Percentiles rank a stretch among this genome's conserved stretches.
Conservation (phyloP, 2,329 filamentous ascomycete species). For the Colletotrichum tofieldiae region DNA sequence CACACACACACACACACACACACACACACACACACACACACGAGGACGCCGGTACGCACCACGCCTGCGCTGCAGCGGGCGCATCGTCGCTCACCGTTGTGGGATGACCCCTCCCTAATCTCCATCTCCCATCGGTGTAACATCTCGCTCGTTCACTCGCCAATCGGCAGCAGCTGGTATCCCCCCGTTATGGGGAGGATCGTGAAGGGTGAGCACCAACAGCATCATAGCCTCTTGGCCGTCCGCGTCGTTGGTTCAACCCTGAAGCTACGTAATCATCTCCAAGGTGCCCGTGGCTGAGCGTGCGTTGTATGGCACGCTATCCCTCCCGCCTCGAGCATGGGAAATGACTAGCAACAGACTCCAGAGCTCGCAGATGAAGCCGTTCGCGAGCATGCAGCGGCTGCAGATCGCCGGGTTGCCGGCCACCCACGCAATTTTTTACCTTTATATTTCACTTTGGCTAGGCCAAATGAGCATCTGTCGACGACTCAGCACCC, state of each 20-base stretch:
- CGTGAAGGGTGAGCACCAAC: conserved; percentile 23
- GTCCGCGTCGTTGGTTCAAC: conserved; percentile 27
- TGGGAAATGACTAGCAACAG: conserved; percentile 33
- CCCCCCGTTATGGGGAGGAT: conserved; percentile 16
- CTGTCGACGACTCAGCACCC: conserved; percentile 35
- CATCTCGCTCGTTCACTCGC: conserved; percentile 41
- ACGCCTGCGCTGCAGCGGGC: neutral
- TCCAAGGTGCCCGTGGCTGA: neutral
- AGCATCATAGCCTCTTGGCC: conserved; percentile 28
- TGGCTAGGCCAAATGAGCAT: conserved; percentile 17
- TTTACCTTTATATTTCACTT: conserved; percentile 15
- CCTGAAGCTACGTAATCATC: conserved; percentile 30
- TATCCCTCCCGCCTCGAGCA: neutral
- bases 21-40: too few species aligned
- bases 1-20: too few species aligned
- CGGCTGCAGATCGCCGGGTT: conserved; percentile 31
- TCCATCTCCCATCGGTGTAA: conserved; percentile 40
- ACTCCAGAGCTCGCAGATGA: neutral
- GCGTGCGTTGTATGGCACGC: neutral
- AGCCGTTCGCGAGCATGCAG: conserved; percentile 17
- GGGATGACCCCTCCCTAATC: conserved; percentile 9
- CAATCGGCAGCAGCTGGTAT: conserved; percentile 37
- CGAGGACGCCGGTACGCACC: neutral
- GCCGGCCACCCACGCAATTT: conserved; percentile 27
- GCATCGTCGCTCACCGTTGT: conserved; percentile 15